Percentiles rank a stretch among this genome's conserved stretches.
phyloP scores from a whole-genome alignment of 495 filamentous ascomycete genomes.

The Sphaerosporella brunnea region DNA sequence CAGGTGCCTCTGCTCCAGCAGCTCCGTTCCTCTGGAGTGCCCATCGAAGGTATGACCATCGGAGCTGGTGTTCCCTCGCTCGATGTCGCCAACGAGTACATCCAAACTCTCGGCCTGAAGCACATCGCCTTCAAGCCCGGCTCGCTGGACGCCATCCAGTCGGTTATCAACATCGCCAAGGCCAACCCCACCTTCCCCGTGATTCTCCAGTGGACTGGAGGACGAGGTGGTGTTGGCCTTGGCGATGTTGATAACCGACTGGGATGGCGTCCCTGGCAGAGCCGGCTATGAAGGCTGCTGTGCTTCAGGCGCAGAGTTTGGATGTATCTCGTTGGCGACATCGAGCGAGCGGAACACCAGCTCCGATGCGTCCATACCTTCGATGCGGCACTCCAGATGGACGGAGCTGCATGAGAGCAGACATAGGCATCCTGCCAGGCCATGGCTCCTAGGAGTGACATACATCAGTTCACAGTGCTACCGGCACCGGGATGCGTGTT shows the following conservation, averaged over 20 bases:
- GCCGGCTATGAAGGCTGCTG: conserved; percentile 86
- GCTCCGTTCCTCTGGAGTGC: conserved; percentile 70
- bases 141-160: conserved; percentile 71
- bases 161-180: conserved; percentile 81
- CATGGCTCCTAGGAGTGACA: conserved; percentile 89
- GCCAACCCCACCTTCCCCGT: conserved; percentile 80
- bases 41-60: conserved; percentile 87
- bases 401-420: conserved; percentile 65
- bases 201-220: conserved; percentile 87
- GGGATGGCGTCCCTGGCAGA: conserved; percentile 77
- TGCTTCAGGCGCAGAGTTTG: conserved; percentile 86
- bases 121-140: conserved; percentile 93
- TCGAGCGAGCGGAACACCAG: conserved; percentile 87
- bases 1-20: conserved; percentile 82
- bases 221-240: conserved; percentile 79
- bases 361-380: conserved; percentile 88
- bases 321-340: conserved; percentile 84
- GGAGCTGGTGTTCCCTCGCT: conserved; percentile 87
- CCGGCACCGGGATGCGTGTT: conserved; percentile 76
- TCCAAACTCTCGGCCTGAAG: conserved; percentile 81
- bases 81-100: conserved; percentile 86
- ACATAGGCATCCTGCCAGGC: conserved; percentile 96
- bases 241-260: conserved; percentile 82
- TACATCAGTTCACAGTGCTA: conserved; percentile 93
- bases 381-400: conserved; percentile 80